Conservation (phyloP, 2,329 filamentous ascomycete genomes). For the Pyrenophora teres region DNA sequence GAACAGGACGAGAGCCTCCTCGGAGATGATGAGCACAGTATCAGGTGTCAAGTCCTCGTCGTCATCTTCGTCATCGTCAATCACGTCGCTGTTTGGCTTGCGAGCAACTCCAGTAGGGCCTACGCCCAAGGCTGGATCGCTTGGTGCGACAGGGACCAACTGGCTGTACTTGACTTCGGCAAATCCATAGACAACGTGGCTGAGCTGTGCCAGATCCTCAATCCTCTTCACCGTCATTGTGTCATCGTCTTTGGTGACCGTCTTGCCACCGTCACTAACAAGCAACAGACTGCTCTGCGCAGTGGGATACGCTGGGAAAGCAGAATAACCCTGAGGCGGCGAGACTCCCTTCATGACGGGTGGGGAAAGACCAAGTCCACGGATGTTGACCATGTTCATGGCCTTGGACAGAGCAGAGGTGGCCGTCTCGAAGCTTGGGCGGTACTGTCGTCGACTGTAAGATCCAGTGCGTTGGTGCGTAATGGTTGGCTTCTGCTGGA, state of each 20-base stretch:
- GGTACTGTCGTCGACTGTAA: conserved; percentile 78
- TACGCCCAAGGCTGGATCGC: conserved; percentile 69
- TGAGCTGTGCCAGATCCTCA: conserved; percentile 89
- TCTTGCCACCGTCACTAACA: conserved; percentile 65
- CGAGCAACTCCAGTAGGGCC: conserved; percentile 55
- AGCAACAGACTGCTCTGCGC: conserved; percentile 71
- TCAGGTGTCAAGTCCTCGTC: conserved; percentile 77
- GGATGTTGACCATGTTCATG: conserved; percentile 85
- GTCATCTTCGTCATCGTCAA: conserved; percentile 57
- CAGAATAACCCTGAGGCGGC: conserved; percentile 72
- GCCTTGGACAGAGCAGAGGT: conserved; percentile 94
- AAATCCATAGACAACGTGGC: conserved; percentile 96
- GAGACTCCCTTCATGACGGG: conserved; percentile 66
- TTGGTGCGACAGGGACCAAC: conserved; percentile 83
- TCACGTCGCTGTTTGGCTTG: conserved; percentile 53
- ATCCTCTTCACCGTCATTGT: conserved; percentile 76
- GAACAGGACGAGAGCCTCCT: conserved; percentile 93
- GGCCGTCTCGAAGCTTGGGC: conserved; percentile 72
- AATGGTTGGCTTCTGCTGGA: conserved; percentile 67
- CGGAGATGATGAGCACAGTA: conserved; percentile 82
- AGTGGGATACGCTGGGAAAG: conserved; percentile 83
- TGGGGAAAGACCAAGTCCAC: conserved; percentile 72
- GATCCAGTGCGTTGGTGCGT: conserved; percentile 75
- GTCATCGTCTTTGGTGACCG: conserved; percentile 74
- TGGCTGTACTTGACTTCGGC: conserved; percentile 99